phyloP scores from a whole-genome alignment of 2,329 filamentous ascomycete genomes.

The Cytospora piceae region DNA sequence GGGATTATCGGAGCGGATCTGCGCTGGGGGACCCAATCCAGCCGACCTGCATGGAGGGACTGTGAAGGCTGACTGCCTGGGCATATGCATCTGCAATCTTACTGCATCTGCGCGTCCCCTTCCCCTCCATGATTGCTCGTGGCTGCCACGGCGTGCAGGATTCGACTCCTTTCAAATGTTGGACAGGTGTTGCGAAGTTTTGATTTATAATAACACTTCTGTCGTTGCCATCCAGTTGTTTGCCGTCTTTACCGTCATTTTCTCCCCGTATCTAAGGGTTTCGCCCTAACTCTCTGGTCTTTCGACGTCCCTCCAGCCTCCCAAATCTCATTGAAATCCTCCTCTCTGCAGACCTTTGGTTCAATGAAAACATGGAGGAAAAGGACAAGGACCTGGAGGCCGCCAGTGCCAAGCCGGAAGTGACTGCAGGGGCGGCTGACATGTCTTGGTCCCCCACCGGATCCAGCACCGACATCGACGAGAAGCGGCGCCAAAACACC shows the following conservation, averaged over 20 bases:
- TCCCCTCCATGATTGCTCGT: too few relatives aligned
- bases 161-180: too few relatives aligned
- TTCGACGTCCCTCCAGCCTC: not conserved
- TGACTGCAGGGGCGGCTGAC: not conserved
- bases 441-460: constrained; percentile 12
- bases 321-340: not conserved
- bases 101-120: too few relatives aligned
- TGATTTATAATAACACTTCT: too few relatives aligned
- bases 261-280: not conserved
- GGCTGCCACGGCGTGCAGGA: not conserved
- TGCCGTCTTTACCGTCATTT: too few relatives aligned
- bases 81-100: too few relatives aligned
- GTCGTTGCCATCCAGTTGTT: too few relatives aligned
- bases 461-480: constrained; percentile 24
- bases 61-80: too few relatives aligned
- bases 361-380: constrained; percentile 9
- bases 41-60: too few relatives aligned
- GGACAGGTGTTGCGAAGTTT: too few relatives aligned
- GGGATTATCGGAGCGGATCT: too few relatives aligned
- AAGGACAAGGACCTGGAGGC: constrained; percentile 13
- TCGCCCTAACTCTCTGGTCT: not conserved
- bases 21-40: too few relatives aligned
- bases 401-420: not conserved
- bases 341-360: not conserved
- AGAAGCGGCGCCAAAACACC: constrained; percentile 10